These are phyloP conservation scores for Simmondsia chinensis DNA, from an alignment of 148 eudicot species.

Conservation along the genomic window DNA sequence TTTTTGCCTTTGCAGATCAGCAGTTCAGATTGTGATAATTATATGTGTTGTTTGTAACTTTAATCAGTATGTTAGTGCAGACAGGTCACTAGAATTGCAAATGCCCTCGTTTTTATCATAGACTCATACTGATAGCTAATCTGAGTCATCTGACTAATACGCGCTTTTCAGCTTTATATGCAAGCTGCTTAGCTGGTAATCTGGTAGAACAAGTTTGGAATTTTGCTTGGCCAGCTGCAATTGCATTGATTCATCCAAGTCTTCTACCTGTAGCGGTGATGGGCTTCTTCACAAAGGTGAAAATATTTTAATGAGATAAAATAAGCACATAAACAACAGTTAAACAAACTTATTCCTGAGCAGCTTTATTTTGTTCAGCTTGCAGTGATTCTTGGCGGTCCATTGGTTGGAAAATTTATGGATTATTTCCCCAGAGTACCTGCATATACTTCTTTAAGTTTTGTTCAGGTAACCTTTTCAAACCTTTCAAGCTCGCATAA, in stretches of 20 bases:
- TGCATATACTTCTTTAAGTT: constrained; percentile 55
- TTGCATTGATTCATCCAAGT: constrained; percentile 89
- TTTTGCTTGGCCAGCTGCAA: constrained; percentile 92
- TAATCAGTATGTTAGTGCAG: too few relatives aligned
- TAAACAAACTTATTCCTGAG: constrained; percentile 9
- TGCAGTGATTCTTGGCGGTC: constrained; percentile 74
- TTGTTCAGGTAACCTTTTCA: constrained; percentile 45
- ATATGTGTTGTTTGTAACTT: too few relatives aligned
- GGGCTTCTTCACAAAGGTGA: constrained; percentile 79
- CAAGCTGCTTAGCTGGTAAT: constrained; percentile 77
- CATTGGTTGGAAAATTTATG: constrained; percentile 84
- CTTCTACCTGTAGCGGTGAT: constrained; percentile 90
- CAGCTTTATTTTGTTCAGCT: constrained; percentile 37
- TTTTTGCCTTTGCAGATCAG: too few relatives aligned
- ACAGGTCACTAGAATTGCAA: not conserved
- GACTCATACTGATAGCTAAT: not conserved
- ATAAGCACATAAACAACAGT: not conserved
- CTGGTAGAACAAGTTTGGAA: constrained; percentile 96
- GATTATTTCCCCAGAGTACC: constrained; percentile 81
- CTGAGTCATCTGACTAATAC: too few relatives aligned
- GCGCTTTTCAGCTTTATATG: constrained; percentile 65
- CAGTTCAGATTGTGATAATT: too few relatives aligned
- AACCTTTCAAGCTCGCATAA: too few relatives aligned
- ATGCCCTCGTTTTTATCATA: not conserved
- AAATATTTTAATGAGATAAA: constrained; percentile 1